Base-by-base conservation (phyloP, 441 rosid species). In the Mallotus repandus region DNA sequence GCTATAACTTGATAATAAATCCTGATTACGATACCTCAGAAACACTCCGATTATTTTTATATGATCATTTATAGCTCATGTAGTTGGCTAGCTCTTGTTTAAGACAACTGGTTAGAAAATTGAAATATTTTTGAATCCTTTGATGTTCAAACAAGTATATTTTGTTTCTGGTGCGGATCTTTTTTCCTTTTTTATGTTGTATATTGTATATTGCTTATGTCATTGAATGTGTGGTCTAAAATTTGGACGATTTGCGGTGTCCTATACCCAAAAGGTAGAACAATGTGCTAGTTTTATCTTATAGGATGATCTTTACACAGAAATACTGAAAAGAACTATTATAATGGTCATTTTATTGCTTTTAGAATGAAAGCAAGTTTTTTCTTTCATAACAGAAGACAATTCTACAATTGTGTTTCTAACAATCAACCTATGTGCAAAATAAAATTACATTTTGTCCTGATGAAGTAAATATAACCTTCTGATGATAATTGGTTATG, bases 181-280 rank as follows among this genome's bases (percentile, higher is more conserved):
- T 35, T 38, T 60, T 46, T 49, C 50, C 46, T 43, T 52, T 21
- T 67, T 13, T 32, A 63, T 72, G 32, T 25, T 48, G 12, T 57
- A 54, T 73, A 48, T 49, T 45, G 25, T 54, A 14, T 16, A 4
- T 38, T 14, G 38, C 12, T 65, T 19, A 21, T 65, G 12, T 52
- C 60, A 49, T 56, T 52, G 55, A 22, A 19, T 61, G 25, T 38
- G 15, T 74, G 41, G 54, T 81, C 59, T 76, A 69, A 78, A 57
- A 50, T 58, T 25, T 77, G 62, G 19, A 66, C 79, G 69, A 35
- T 14, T 67, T 84, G 86, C 96, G 94, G 98, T 94, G 81, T 53
- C 59, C n/a, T n/a, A n/a, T n/a, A n/a, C n/a, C n/a, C n/a, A n/a
- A n/a, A n/a, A n/a, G n/a, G n/a, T n/a, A n/a, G n/a, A 21, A 19